These are phyloP conservation scores for Chrysanthemum seticuspe DNA, from an alignment of 129 eudicot species.

Conservation along the genomic window DNA sequence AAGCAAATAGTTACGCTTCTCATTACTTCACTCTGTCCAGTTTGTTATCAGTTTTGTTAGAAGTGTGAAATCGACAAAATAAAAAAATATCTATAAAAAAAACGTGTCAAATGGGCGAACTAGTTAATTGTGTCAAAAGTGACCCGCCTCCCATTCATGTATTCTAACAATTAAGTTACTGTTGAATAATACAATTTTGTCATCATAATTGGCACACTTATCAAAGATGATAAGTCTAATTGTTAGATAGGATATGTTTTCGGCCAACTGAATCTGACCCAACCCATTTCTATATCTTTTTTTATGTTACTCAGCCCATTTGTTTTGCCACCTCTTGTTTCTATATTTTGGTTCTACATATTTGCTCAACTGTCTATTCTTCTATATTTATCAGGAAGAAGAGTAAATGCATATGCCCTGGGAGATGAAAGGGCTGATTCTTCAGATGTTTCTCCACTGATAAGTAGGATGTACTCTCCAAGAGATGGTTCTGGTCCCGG, in stretches of 20 bases:
- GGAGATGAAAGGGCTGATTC: constrained; percentile 62
- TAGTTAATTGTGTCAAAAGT: no score
- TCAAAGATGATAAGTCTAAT: no score
- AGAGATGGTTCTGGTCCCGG: constrained; percentile 41
- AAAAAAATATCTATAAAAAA: no score
- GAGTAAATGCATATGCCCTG: constrained; percentile 42
- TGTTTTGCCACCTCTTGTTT: not conserved
- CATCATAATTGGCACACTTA: no score
- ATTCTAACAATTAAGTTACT: no score
- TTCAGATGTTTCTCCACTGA: constrained; percentile 62
- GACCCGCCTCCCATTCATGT: no score
- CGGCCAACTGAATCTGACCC: no score
- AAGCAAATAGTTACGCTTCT: constrained; percentile 14
- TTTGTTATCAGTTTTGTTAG: not conserved
- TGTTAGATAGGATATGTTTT: no score
- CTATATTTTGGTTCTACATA: not conserved
- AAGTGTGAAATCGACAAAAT: not conserved
- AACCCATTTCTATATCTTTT: not conserved
- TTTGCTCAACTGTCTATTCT: not conserved
- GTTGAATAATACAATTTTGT: no score
- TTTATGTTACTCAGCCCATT: not conserved
- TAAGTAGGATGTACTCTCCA: constrained; percentile 48
- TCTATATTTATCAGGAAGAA: constrained; percentile 53
- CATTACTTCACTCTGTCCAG: not conserved
- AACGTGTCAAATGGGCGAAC: no score